phyloP scores from a whole-genome alignment of 495 filamentous ascomycete genomes.

The Penicillium desertorum region DNA sequence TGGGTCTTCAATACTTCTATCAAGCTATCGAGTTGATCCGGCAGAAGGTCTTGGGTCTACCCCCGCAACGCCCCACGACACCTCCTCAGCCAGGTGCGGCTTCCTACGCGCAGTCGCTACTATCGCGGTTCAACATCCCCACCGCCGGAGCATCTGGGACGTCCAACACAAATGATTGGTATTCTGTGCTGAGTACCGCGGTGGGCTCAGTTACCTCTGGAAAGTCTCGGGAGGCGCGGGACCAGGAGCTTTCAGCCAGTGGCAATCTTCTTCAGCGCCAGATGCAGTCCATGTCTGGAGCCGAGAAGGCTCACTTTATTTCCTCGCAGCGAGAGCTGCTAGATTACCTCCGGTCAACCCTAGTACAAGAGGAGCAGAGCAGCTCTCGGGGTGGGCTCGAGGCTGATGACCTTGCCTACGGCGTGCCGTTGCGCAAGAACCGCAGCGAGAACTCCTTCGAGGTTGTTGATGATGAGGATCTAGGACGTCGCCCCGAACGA shows the following conservation, averaged over 20 bases:
- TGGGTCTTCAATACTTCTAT: slow-evolving; percentile 80
- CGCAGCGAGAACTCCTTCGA: slow-evolving; percentile 79
- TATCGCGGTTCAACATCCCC: slow-evolving; percentile 84
- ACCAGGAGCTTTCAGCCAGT: slow-evolving; percentile 54
- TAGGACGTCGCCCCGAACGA: slow-evolving; percentile 30
- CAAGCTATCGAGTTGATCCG: slow-evolving; percentile 71
- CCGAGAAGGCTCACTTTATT: slow-evolving; percentile 69
- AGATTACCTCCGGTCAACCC: slow-evolving; percentile 64
- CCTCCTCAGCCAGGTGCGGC: slow-evolving; percentile 51
- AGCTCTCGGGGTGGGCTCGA: slow-evolving; percentile 42
- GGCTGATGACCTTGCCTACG: slow-evolving; percentile 48
- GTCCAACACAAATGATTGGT: slow-evolving; percentile 58
- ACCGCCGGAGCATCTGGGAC: slow-evolving; percentile 28
- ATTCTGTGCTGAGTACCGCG: slow-evolving; percentile 64
- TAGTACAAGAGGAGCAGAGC: slow-evolving; percentile 68
- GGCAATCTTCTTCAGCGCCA: slow-evolving; percentile 66
- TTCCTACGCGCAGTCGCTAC: slow-evolving; percentile 74
- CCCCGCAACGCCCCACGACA: slow-evolving; percentile 51
- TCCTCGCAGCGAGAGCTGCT: slow-evolving; percentile 71
- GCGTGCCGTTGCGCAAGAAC: slow-evolving; percentile 62
- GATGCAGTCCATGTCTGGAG: slow-evolving; percentile 52
- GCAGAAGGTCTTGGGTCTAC: slow-evolving; percentile 69
- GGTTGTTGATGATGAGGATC: slow-evolving; percentile 72
- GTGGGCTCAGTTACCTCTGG: slow-evolving; percentile 51
- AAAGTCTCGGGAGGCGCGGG: slow-evolving; percentile 49